Evolutionary conservation across 2,329 filamentous ascomycete genomes (phyloP), one percentile per base, ranked within the genome.

Genomic region (Blastomyces parvus): DNA sequence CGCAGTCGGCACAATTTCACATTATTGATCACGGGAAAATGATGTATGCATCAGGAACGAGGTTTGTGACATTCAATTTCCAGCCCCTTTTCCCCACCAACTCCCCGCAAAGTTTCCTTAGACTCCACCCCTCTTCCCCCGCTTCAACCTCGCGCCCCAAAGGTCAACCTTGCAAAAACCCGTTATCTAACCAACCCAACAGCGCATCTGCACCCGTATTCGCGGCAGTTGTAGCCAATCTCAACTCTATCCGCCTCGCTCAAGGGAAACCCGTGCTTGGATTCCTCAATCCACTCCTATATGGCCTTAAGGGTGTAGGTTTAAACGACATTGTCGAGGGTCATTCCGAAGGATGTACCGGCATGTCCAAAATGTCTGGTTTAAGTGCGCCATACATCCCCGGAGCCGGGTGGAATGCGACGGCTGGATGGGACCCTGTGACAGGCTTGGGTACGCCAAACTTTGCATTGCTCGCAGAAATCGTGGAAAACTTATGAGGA

Each of bases 211-310:
- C 84, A 0, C 88, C 88, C 0, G 77, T 85, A 0, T 82, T 87
- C 60, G 85, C 86, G 0, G 81, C 81, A n/a, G 80, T 90, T 65
- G 75, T 90, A 59, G 80, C 83, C 0, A 79, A 88, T 46, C 73
- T 90, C 58, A 89, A 90, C 70, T 84, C 86, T 64, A 82, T 83
- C 22, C 78, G 86, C 44, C 74, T 88, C 56, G 75, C 80, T 17
- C 75, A 76, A n/a, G 83, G 83, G 1, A 81, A 81, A 69, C 72
- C 80, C 9, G 70, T 77, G 0, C 73, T 87, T 68, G 84, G 85
- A 1, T 86, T 85, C 68, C 72, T 87, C 30, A 87, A 87, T 70
- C 84, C 84, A 0, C 84, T 82, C 80, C 73, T 87, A n/a, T 87
- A 86, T 69, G 72, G 73, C 30, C 64, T 76, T 33, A 77, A 76